Base-by-base conservation (phyloP, 148 eudicot species). In the Bassia scoparia region DNA sequence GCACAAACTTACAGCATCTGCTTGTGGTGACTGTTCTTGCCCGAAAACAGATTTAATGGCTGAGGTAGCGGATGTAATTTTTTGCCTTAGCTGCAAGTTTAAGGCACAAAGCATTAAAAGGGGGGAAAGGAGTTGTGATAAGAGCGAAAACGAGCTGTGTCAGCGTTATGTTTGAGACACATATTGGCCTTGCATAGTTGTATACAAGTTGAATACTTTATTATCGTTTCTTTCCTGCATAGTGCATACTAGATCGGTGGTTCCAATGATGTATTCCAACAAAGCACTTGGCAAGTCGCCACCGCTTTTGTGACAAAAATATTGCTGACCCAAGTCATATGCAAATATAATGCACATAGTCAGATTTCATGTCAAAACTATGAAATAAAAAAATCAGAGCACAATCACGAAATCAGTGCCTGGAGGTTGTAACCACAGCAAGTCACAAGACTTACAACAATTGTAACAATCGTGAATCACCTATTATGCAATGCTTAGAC, bases 21-120 rank as follows among this genome's bases (percentile, higher is more conserved):
- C 74, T 43, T 54, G 81, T 27, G 60, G 76, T 77, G 67, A 84
- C 76, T 70, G 82, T 76, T 87, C 97, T 76, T 91, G 85, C 24
- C 98, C 98, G 63, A 95, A 95, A 69, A 91, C 98, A 48, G 96
- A 89, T 86, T 89, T 95, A 69, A 95, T 87, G 43, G 98, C 98
- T 73, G 98, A 91, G 71, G 98, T 91, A 56, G 98, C 98, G 14
- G 93, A 89, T 48, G 93, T 37, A 76, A 95, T 89, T 81, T 91
- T 95, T 86, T 95, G 86, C 79, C 83, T 87, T 61, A 95, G 89
- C 98, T 95, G 96, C 78, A 83, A 17, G 44, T 1, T 59, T 23
- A 54, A 62, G 30, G 64, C 56, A 59, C 30, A 38, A 46, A 15
- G 17, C 18, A 66, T 68, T 21, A 73, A 21, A 30, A 27, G 20